Conservation (phyloP, 306 rosid species). For the Parietaria judaica region DNA sequence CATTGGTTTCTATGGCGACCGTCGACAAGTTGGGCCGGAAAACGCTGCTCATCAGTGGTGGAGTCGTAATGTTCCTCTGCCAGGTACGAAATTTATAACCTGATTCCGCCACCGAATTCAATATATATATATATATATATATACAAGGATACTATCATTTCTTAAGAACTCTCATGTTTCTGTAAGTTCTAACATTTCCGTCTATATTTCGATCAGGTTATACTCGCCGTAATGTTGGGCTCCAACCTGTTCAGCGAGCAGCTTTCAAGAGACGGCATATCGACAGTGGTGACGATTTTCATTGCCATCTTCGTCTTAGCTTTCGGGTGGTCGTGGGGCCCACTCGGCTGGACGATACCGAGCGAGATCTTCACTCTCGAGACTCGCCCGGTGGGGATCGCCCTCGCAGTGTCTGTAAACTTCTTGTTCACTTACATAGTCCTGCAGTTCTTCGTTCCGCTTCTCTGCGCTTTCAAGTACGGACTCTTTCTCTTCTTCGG, state of each 20-base stretch:
- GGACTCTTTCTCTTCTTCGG: slow-evolving; percentile 65
- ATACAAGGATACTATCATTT: not conserved
- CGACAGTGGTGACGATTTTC: slow-evolving; percentile 50
- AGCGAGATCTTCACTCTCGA: slow-evolving; percentile 60
- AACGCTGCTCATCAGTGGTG: slow-evolving; percentile 65
- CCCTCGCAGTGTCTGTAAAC: slow-evolving; percentile 61
- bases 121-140: not conserved
- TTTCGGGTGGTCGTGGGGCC: slow-evolving; percentile 72
- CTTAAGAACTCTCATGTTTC: no score
- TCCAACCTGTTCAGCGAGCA: slow-evolving; percentile 44
- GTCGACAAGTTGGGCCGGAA: slow-evolving; percentile 77
- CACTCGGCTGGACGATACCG: slow-evolving; percentile 68
- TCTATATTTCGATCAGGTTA: slow-evolving; percentile 26
- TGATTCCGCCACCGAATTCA: not conserved
- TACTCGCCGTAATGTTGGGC: slow-evolving; percentile 59
- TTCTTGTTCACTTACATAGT: slow-evolving; percentile 51
- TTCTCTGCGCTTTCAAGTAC: slow-evolving; percentile 36
- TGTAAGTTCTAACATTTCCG: no score
- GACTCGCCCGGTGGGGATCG: slow-evolving; percentile 56
- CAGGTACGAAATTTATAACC: slow-evolving; percentile 37
- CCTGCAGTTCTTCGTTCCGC: slow-evolving; percentile 45
- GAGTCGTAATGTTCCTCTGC: slow-evolving; percentile 70
- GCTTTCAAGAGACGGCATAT: slow-evolving; percentile 36
- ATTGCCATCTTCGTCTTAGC: slow-evolving; percentile 75
- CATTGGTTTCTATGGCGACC: slow-evolving; percentile 61